Conservation (phyloP, 768 basidiomycete species). For the Tephrocybe sp. region DNA sequence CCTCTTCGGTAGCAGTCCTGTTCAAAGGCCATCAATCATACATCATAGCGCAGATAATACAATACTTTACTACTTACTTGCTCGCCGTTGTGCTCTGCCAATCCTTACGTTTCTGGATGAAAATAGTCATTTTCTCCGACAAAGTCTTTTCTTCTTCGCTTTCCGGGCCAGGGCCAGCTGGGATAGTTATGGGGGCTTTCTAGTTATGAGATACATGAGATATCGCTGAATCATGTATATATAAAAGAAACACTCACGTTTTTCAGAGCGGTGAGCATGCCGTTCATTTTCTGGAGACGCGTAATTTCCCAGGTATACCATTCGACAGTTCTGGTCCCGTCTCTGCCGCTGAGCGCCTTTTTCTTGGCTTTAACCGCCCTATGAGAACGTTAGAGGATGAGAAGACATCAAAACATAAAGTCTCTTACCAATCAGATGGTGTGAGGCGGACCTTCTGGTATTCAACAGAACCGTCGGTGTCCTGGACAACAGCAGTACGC, state of each 20-base stretch:
- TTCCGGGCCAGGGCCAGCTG: not conserved
- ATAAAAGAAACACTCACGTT: not conserved
- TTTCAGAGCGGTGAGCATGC: constrained; percentile 4
- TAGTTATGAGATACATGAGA: not conserved
- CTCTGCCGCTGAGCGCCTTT: constrained; percentile 1
- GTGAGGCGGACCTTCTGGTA: constrained; percentile 2
- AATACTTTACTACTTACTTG: not conserved
- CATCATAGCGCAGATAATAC: not conserved
- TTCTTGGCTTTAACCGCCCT: constrained; percentile 8
- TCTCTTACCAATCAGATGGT: constrained; percentile 3
- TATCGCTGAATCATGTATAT: not conserved
- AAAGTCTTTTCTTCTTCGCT: not conserved
- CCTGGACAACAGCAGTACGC: constrained; percentile 3
- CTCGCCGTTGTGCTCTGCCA: not conserved
- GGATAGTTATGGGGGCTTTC: not conserved
- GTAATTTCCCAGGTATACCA: constrained; percentile 11
- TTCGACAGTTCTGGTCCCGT: constrained; percentile 3
- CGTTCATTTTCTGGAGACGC: constrained; percentile 3
- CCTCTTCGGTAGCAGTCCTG: not conserved
- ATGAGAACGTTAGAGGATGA: not conserved
- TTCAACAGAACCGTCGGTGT: constrained; percentile 6
- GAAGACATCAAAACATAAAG: not conserved
- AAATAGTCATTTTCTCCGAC: not conserved
- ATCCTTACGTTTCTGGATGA: constrained; percentile 1
- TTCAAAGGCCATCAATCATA: not conserved